phyloP scores from a whole-genome alignment of 179 eudicot genomes.

The Heliamphora pulchella region DNA sequence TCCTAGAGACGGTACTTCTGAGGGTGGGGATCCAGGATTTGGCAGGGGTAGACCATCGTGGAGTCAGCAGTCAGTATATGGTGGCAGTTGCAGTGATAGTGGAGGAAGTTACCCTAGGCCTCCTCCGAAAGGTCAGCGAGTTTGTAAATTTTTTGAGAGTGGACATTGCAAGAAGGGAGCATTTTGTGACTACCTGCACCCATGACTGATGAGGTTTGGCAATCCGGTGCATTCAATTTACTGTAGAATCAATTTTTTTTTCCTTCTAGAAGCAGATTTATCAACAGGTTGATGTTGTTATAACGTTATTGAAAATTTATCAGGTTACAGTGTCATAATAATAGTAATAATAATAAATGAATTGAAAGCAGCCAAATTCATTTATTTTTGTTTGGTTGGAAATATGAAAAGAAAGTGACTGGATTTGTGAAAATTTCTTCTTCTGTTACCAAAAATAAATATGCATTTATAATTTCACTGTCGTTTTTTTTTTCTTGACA shows the following conservation, averaged over 20 bases:
- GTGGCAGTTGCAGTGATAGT: slow-evolving; percentile 31
- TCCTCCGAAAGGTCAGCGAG: slow-evolving; percentile 42
- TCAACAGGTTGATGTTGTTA: slow-evolving; percentile 11
- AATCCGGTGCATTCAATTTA: slow-evolving; percentile 22
- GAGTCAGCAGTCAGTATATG: slow-evolving; percentile 39
- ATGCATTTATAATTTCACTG: no score
- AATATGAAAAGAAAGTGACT: no score
- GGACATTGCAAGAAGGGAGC: slow-evolving; percentile 77
- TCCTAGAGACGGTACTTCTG: slow-evolving; percentile 24
- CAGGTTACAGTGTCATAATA: slow-evolving; percentile 13
- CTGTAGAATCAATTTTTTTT: slow-evolving; percentile 21
- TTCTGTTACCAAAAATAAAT: no score
- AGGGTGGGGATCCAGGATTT: slow-evolving; percentile 19
- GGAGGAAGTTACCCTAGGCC: slow-evolving; percentile 25
- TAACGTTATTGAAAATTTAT: slow-evolving; percentile 9
- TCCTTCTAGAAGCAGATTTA: slow-evolving; percentile 5
- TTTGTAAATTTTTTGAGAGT: slow-evolving; percentile 69
- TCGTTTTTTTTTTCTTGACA: no score
- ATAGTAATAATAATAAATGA: no score
- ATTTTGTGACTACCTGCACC: slow-evolving; percentile 63
- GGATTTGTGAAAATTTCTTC: no score
- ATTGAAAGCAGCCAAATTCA: no score
- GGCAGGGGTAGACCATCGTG: slow-evolving; percentile 36
- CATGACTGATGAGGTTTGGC: slow-evolving; percentile 21
- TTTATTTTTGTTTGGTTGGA: no score